Percentiles rank a stretch among this genome's conserved stretches.
These are phyloP conservation scores for Juglanconis oblonga DNA, from an alignment of 2,329 filamentous ascomycete genomes.

Conservation along the genomic window DNA sequence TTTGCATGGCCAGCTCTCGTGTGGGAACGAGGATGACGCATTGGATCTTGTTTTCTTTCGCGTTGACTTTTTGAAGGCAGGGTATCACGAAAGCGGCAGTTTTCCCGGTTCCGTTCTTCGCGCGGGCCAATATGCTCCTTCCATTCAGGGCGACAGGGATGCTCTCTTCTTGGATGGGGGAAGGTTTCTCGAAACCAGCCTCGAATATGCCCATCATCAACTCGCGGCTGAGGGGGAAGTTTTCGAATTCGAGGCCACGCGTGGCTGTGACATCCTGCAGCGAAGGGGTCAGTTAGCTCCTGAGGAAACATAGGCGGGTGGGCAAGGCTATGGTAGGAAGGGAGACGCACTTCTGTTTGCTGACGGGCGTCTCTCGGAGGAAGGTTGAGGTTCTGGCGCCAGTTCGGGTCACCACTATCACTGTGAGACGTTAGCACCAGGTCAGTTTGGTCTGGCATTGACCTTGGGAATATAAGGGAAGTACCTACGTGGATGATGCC, in stretches of 20 bases:
- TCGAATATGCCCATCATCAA: slow-evolving; percentile 99
- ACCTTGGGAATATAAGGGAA: neutral
- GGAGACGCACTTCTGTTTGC: slow-evolving; percentile 68
- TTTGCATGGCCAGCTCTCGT: slow-evolving; percentile 94
- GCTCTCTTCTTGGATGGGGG: slow-evolving; percentile 98
- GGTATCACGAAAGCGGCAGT: slow-evolving; percentile 98
- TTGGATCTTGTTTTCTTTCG: slow-evolving; percentile 94
- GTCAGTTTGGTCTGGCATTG: slow-evolving; percentile 26
- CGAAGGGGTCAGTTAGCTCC: neutral
- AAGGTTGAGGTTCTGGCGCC: slow-evolving; percentile 71
- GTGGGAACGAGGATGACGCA: slow-evolving; percentile 95
- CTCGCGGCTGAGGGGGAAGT: slow-evolving; percentile 92
- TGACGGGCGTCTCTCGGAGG: slow-evolving; percentile 73
- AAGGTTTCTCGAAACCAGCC: slow-evolving; percentile 97
- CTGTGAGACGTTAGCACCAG: slow-evolving; percentile 37
- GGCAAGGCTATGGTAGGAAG: neutral
- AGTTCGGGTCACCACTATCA: slow-evolving; percentile 56
- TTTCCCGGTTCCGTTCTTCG: slow-evolving; percentile 98
- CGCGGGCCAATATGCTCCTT: slow-evolving; percentile 89
- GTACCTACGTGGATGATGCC: neutral
- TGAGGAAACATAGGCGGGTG: neutral
- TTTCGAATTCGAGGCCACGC: slow-evolving; percentile 96
- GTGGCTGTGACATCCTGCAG: slow-evolving; percentile 94
- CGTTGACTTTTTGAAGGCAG: slow-evolving; percentile 91
- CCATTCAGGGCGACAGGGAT: slow-evolving; percentile 95